Evolutionary conservation across 2,329 filamentous ascomycete species (phyloP).

Genomic region (Coniochaeta sp.): DNA sequence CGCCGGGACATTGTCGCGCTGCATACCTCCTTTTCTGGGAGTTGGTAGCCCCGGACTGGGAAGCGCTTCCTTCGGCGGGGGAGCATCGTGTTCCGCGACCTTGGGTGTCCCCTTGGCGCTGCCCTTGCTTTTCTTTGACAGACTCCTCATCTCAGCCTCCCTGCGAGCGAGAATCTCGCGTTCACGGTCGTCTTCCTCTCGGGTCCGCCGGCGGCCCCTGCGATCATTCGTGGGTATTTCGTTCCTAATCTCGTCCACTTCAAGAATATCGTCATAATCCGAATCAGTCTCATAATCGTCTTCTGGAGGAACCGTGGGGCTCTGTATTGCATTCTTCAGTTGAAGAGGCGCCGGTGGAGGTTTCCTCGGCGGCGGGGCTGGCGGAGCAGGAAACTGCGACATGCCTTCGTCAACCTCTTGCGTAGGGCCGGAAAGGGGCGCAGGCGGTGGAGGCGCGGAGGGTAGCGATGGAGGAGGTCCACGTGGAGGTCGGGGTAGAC

Average conservation of each 20-base stretch:
- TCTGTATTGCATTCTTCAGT: conserved; percentile 42
- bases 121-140: conserved; percentile 65
- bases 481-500: conserved; percentile 42
- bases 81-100: conserved; percentile 20
- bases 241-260: conserved; percentile 47
- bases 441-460: conserved; percentile 23
- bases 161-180: conserved; percentile 61
- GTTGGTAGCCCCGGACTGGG: not conserved
- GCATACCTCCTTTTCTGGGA: conserved; percentile 3
- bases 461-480: conserved; percentile 46
- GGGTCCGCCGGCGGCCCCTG: conserved; percentile 73
- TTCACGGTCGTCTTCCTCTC: conserved; percentile 78
- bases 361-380: conserved; percentile 63
- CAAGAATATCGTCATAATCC: conserved; percentile 74
- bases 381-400: conserved; percentile 42
- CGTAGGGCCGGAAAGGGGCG: conserved; percentile 33
- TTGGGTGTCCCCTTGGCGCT: conserved; percentile 37
- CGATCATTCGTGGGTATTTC: conserved; percentile 42
- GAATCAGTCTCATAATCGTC: conserved; percentile 62
- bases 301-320: conserved; percentile 29
- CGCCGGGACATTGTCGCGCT: conserved; percentile 32
- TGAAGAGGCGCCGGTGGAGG: conserved; percentile 79
- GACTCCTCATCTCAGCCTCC: conserved; percentile 63
- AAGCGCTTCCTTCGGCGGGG: conserved; percentile 15
- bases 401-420: conserved; percentile 36